phyloP scores from a whole-genome alignment of 2,329 filamentous ascomycete genomes.

The Colletotrichum eleusines region DNA sequence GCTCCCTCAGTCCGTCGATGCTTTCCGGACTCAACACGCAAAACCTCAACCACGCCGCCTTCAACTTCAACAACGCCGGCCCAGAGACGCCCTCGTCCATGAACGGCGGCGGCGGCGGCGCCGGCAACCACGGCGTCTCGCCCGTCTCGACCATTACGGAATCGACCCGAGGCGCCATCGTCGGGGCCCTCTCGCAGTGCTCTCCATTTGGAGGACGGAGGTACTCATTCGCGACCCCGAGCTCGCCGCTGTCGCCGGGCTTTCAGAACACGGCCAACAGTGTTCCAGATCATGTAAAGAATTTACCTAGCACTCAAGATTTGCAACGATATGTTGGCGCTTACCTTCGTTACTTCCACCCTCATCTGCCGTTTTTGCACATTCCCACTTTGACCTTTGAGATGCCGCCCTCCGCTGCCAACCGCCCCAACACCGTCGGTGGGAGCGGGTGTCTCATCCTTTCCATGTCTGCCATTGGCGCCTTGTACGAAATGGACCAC shows the following conservation, averaged over 20 bases:
- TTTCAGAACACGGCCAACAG: slow-evolving; percentile 61
- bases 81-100: slow-evolving; percentile 81
- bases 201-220: slow-evolving; percentile 69
- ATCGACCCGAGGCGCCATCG: slow-evolving; percentile 71
- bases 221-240: slow-evolving; percentile 71
- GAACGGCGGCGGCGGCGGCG: slow-evolving; percentile 71
- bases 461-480: slow-evolving; percentile 82
- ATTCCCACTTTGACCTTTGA: slow-evolving; percentile 93
- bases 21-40: slow-evolving; percentile 72
- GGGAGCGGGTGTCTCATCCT: slow-evolving; percentile 89
- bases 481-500: slow-evolving; percentile 87
- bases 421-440: slow-evolving; percentile 71
- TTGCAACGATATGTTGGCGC: slow-evolving; percentile 91
- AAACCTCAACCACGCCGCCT: slow-evolving; percentile 72
- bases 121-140: slow-evolving; percentile 67
- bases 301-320: slow-evolving; percentile 83
- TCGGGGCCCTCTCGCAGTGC: slow-evolving; percentile 70
- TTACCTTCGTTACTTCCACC: slow-evolving; percentile 93
- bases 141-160: slow-evolving; percentile 75
- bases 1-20: slow-evolving; percentile 78
- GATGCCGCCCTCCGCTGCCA: slow-evolving; percentile 73
- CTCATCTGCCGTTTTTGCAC: slow-evolving; percentile 94
- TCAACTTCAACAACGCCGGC: slow-evolving; percentile 68
- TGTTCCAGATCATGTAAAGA: slow-evolving; percentile 64
- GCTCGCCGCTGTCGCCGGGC: slow-evolving; percentile 67